Conservation (phyloP, 345 rosid genomes). For the Carallia brachiata region DNA sequence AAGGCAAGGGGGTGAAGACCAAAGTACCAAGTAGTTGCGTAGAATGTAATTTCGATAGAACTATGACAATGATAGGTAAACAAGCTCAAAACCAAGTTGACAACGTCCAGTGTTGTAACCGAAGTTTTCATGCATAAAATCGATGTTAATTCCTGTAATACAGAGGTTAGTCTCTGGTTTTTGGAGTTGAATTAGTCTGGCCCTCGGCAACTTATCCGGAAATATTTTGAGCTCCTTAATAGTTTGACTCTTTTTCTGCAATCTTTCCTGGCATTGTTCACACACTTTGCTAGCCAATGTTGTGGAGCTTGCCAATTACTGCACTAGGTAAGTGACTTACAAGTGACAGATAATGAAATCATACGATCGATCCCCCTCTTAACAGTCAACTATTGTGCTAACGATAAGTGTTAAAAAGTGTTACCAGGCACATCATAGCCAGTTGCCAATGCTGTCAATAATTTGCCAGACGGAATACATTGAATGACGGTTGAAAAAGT, state of each 20-base stretch:
- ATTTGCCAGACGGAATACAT: too few species aligned
- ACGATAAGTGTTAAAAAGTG: too few species aligned
- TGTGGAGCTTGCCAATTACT: not conserved
- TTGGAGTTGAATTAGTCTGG: too few species aligned
- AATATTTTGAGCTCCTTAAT: not conserved
- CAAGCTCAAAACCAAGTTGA: not conserved
- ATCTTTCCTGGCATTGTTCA: not conserved
- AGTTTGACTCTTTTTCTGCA: not conserved
- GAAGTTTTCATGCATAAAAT: slow-evolving; percentile 8
- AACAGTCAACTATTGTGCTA: too few species aligned
- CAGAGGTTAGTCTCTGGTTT: not conserved
- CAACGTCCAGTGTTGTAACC: not conserved
- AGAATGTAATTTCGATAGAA: not conserved
- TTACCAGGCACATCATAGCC: too few species aligned
- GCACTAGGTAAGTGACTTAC: not conserved
- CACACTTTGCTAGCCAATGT: not conserved
- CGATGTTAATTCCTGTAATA: too few species aligned
- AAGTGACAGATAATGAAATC: too few species aligned
- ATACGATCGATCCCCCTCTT: too few species aligned
- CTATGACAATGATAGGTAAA: not conserved
- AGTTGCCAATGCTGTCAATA: too few species aligned
- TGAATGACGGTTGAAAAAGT: too few species aligned
- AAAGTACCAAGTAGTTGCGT: not conserved
- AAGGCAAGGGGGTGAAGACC: slow-evolving; percentile 55
- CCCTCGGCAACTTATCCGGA: not conserved